Conservation (phyloP, 768 basidiomycete species). For the Lentinula lateritia region DNA sequence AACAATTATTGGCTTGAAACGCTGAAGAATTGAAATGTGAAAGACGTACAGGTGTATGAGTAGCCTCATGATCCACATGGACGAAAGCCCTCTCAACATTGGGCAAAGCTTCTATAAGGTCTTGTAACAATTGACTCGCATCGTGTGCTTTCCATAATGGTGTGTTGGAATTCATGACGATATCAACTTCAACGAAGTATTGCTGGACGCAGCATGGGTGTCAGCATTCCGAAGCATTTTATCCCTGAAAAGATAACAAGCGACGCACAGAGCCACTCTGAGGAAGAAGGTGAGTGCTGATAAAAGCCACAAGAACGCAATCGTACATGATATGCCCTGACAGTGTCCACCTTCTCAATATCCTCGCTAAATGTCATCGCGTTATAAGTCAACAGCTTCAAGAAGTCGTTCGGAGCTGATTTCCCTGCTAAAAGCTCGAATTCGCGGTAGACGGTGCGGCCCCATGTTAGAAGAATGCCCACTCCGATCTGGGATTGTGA, state of each 20-base stretch:
- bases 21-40: not conserved
- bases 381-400: constrained; percentile 91
- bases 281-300: not conserved
- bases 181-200: constrained; percentile 93
- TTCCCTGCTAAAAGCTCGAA: constrained; percentile 89
- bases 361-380: constrained; percentile 83
- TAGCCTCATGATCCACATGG: constrained; percentile 88
- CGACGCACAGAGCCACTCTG: constrained; percentile 3
- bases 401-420: constrained; percentile 86
- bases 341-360: constrained; percentile 85
- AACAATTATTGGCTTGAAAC: no score
- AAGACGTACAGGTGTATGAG: constrained; percentile 2
- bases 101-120: constrained; percentile 83
- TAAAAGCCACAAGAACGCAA: not conserved
- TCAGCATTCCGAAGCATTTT: not conserved
- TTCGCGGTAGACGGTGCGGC: constrained; percentile 67
- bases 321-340: constrained; percentile 81
- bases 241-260: not conserved
- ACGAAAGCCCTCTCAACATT: constrained; percentile 93
- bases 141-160: constrained; percentile 89
- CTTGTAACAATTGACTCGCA: constrained; percentile 76
- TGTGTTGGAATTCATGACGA: constrained; percentile 87
- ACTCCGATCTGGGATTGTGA: constrained; percentile 50
- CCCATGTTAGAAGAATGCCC: constrained; percentile 80
- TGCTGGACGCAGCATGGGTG: constrained; percentile 37